phyloP scores from a whole-genome alignment of 371 early-diverging fungal genomes.

The Entomophthora muscae region DNA sequence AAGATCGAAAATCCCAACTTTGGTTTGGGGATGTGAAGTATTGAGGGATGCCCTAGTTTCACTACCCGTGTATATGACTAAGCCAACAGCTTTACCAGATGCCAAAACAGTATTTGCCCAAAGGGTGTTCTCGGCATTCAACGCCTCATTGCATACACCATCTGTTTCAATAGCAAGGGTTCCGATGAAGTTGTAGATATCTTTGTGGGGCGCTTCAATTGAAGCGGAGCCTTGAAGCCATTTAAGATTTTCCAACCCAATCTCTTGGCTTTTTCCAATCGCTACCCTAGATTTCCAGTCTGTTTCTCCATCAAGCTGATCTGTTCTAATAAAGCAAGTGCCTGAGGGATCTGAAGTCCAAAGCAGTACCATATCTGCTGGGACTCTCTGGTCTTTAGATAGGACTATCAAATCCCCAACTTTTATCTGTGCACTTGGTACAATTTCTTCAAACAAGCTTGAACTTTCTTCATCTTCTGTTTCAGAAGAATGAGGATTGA shows the following conservation, averaged over 20 bases:
- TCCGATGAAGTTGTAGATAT: constrained; percentile 92
- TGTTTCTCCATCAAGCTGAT: constrained; percentile 99
- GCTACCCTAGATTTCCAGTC: constrained; percentile 96
- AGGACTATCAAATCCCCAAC: constrained; percentile 91
- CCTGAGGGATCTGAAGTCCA: constrained; percentile 73
- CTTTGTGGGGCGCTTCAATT: constrained; percentile 90
- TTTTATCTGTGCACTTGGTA: constrained; percentile 70
- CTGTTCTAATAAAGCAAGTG: constrained; percentile 95
- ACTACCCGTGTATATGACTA: constrained; percentile 94
- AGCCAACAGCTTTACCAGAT: constrained; percentile 78
- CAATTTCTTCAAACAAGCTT: constrained; percentile 16
- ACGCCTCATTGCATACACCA: constrained; percentile 26
- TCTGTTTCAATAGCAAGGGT: constrained; percentile 11
- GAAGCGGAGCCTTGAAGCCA: not conserved
- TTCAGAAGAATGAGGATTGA: constrained; percentile 11
- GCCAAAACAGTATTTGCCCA: constrained; percentile 98
- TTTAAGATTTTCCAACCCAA: constrained; percentile 13
- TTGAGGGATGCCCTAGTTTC: constrained; percentile 98
- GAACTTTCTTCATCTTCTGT: not conserved
- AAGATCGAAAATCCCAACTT: constrained; percentile 85
- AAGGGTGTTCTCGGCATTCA: constrained; percentile 85
- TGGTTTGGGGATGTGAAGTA: constrained; percentile 86
- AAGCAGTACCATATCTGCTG: constrained; percentile 83
- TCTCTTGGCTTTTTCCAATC: constrained; percentile 56
- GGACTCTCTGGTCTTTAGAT: constrained; percentile 81